These are phyloP conservation scores for Adansonia grandidieri DNA, from an alignment of 441 rosid genomes.

Conservation along the genomic window DNA sequence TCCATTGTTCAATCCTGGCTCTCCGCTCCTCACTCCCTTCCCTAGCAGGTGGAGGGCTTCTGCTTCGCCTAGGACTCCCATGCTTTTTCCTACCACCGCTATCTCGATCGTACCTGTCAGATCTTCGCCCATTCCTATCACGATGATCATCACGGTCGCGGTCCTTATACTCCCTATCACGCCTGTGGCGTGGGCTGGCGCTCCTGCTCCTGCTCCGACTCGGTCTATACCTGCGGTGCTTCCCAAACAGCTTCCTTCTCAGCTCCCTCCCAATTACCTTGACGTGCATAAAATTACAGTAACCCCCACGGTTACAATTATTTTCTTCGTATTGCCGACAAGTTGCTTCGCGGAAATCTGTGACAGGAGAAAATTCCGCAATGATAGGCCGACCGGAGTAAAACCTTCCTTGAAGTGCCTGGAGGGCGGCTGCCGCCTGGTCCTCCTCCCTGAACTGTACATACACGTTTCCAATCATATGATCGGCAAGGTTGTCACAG, in stretches of 20 bases:
- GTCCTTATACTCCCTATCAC: slow-evolving; percentile 10
- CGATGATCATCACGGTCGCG: slow-evolving; percentile 15
- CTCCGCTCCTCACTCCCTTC: slow-evolving; percentile 35
- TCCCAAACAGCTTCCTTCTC: slow-evolving; percentile 39
- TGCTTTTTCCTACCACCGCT: slow-evolving; percentile 6
- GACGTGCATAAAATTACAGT: slow-evolving; percentile 12
- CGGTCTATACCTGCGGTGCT: slow-evolving; percentile 30
- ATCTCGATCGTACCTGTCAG: slow-evolving; percentile 37
- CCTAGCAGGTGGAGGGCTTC: slow-evolving; percentile 26
- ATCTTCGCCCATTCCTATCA: slow-evolving; percentile 38
- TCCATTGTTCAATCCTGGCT: slow-evolving; percentile 32
- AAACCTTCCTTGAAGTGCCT: slow-evolving; percentile 50
- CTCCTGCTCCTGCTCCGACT: slow-evolving; percentile 47
- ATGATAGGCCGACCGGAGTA: slow-evolving; percentile 53
- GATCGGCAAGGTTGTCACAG: slow-evolving; percentile 55
- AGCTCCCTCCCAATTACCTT: slow-evolving; percentile 5
- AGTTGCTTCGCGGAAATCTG: slow-evolving; percentile 46
- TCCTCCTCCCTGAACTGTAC: slow-evolving; percentile 54
- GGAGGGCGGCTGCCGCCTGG: slow-evolving; percentile 48
- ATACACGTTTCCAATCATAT: slow-evolving; percentile 53
- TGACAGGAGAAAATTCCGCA: slow-evolving; percentile 50
- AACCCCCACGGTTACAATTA: slow-evolving; percentile 19
- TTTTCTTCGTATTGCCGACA: slow-evolving; percentile 53
- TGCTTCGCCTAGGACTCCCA: slow-evolving; percentile 30
- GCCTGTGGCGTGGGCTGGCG: slow-evolving; percentile 26